A percentile compares a stretch with the other conserved stretches of the same genome.
These are phyloP conservation scores for Patellifolia procumbens DNA, from an alignment of 179 eudicot genomes.

Conservation along the genomic window DNA sequence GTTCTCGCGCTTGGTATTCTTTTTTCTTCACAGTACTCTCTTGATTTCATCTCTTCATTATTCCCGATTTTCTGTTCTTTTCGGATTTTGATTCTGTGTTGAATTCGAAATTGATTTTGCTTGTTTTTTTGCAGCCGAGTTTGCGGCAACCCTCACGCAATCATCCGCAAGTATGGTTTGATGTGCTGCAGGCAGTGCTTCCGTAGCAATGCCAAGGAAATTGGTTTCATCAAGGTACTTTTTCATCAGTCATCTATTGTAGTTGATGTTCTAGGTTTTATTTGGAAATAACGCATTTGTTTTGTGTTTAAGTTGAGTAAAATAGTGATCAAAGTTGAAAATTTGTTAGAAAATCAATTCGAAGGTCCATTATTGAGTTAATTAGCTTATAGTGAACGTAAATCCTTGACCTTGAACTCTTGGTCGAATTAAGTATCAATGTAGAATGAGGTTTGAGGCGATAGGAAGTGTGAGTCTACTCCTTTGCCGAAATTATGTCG, in stretches of 20 bases:
- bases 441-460: neutral
- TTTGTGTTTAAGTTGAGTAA: neutral
- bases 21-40: neutral
- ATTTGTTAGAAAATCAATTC: neutral
- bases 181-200: constrained; percentile 42
- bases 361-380: neutral
- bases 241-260: too few species aligned
- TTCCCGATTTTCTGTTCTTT: too few species aligned
- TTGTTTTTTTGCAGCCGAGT: constrained; percentile 24
- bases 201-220: constrained; percentile 40
- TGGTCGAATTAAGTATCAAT: neutral
- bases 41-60: too few species aligned
- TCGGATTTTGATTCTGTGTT: too few species aligned
- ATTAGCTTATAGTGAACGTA: neutral
- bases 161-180: constrained; percentile 36
- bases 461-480: neutral
- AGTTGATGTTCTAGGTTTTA: too few species aligned
- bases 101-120: neutral
- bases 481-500: neutral
- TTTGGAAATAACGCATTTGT: neutral
- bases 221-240: constrained; percentile 39
- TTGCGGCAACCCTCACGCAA: constrained; percentile 38
- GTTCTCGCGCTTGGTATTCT: constrained; percentile 29
- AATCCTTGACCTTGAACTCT: neutral
- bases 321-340: neutral